Conservation (phyloP, 371 early-diverging fungal genomes). For the Apophysomyces trapeziformis region DNA sequence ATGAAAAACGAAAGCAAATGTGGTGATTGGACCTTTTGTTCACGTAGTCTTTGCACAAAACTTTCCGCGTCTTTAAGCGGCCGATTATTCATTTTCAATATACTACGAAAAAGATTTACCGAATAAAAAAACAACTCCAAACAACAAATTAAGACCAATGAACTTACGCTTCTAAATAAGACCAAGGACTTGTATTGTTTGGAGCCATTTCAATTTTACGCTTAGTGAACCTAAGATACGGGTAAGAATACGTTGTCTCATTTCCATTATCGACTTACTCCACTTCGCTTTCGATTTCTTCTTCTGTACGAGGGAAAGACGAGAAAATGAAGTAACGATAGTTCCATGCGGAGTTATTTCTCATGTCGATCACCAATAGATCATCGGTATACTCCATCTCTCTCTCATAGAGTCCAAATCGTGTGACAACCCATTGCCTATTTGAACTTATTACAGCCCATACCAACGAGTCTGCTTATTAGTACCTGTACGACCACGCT, state of each 20-base stretch:
- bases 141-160: not conserved
- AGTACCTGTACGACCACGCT: constrained; percentile 89
- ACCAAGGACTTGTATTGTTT: constrained; percentile 91
- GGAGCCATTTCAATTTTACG: constrained; percentile 79
- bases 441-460: not conserved
- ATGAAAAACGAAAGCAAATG: constrained; percentile 65
- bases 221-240: constrained; percentile 56
- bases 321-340: constrained; percentile 85
- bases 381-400: constrained; percentile 78
- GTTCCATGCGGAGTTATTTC: constrained; percentile 99
- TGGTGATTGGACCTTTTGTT: constrained; percentile 53
- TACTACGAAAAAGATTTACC: constrained; percentile 23
- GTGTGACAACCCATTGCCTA: constrained; percentile 89
- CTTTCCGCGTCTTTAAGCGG: constrained; percentile 47
- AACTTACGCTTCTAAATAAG: constrained; percentile 74
- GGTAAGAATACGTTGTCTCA: not conserved
- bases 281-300: constrained; percentile 63
- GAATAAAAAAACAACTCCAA: not conserved
- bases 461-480: not conserved
- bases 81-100: constrained; percentile 46
- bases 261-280: constrained; percentile 42
- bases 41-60: constrained; percentile 49
- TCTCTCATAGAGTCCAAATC: constrained; percentile 78
- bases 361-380: constrained; percentile 78
- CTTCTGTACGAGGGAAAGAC: constrained; percentile 46